A percentile compares a stretch with the other conserved stretches of the same genome.
Evolutionary conservation across 768 basidiomycete genomes (phyloP).

Genomic region (Xerocomellus chrysenteron): DNA sequence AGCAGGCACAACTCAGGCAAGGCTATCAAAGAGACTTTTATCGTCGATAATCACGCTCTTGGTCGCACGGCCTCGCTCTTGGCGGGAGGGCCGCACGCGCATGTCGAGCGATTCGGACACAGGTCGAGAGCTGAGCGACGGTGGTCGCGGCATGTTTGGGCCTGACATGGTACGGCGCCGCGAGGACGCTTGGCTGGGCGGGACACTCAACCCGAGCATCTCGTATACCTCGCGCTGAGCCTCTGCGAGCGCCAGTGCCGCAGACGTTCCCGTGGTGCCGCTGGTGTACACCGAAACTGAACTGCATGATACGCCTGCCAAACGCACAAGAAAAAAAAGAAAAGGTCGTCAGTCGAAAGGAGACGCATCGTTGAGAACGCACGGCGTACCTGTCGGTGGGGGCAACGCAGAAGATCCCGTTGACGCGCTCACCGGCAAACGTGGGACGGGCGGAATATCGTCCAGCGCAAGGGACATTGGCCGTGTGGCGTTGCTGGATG

Average conservation of each 20-base stretch:
- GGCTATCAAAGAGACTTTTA: constrained; percentile 11
- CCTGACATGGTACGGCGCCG: constrained; percentile 34
- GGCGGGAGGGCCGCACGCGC: background rate
- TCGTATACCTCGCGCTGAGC: constrained; percentile 73
- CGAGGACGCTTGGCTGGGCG: constrained; percentile 26
- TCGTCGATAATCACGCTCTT: constrained; percentile 28
- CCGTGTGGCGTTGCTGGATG: constrained; percentile 45
- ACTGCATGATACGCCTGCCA: constrained; percentile 39
- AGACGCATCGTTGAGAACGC: background rate
- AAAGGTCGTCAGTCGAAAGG: background rate
- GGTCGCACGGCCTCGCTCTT: constrained; percentile 1
- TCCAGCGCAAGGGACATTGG: constrained; percentile 38
- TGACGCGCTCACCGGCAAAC: constrained; percentile 46
- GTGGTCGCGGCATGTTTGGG: background rate
- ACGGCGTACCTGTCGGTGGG: constrained; percentile 6
- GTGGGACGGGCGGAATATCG: constrained; percentile 59
- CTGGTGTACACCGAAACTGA: background rate
- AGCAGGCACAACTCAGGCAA: background rate
- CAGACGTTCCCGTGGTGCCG: constrained; percentile 47
- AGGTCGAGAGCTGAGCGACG: background rate
- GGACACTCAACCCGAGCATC: constrained; percentile 62
- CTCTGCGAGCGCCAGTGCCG: constrained; percentile 55
- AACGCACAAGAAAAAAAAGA: too few species aligned
- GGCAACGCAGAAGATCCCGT: background rate
- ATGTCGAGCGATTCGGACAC: constrained; percentile 12